These are phyloP conservation scores for Yamadazyma nakazawae DNA, from an alignment of 805 yeast species.

Conservation along the genomic window DNA sequence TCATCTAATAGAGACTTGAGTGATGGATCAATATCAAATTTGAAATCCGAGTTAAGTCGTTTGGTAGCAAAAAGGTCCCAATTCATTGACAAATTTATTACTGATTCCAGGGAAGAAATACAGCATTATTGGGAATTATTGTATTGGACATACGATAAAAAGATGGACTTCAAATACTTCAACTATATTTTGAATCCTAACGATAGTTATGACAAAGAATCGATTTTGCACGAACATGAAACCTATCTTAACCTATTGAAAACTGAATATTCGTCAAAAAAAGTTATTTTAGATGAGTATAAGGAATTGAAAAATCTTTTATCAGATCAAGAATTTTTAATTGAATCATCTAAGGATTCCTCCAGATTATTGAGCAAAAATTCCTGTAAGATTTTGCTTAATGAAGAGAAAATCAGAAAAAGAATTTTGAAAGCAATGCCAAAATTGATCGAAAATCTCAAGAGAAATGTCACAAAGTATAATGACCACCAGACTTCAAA, in stretches of 20 bases:
- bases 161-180: constrained; percentile 44
- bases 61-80: constrained; percentile 58
- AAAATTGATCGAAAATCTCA: constrained; percentile 50
- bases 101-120: constrained; percentile 58
- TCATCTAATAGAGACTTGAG: constrained; percentile 46
- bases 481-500: constrained; percentile 30
- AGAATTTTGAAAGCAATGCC: constrained; percentile 69
- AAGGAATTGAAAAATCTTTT: constrained; percentile 53
- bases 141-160: constrained; percentile 54
- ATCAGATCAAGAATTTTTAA: constrained; percentile 59
- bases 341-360: constrained; percentile 73
- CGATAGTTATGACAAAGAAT: constrained; percentile 51
- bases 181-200: constrained; percentile 29
- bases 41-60: constrained; percentile 54
- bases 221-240: constrained; percentile 61
- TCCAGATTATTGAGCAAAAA: constrained; percentile 71
- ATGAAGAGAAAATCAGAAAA: constrained; percentile 77
- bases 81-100: constrained; percentile 65
- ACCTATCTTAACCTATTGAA: constrained; percentile 53
- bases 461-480: constrained; percentile 45
- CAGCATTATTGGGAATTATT: constrained; percentile 59
- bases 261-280: constrained; percentile 45
- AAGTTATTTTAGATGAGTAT: constrained; percentile 55
- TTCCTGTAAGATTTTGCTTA: constrained; percentile 71
- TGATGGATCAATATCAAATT: constrained; percentile 43